Conservation (phyloP, 1,284 basidiomycete species). For the Fomitopsis palustris region DNA sequence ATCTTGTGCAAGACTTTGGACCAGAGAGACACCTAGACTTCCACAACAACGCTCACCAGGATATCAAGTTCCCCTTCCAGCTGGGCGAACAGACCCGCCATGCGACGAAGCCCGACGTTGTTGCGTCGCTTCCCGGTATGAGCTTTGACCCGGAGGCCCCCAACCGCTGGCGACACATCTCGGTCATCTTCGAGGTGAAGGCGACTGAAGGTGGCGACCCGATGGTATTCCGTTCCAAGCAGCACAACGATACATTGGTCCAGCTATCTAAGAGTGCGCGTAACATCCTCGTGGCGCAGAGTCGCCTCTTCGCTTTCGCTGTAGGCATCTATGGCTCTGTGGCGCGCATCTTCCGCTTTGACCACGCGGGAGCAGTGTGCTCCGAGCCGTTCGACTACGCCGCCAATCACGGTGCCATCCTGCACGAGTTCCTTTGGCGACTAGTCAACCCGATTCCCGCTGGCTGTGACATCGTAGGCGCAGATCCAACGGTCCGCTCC, state of each 20-base stretch:
- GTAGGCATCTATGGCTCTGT: constrained; percentile 13
- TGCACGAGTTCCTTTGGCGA: background rate
- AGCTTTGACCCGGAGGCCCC: background rate
- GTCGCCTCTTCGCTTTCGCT: constrained; percentile 9
- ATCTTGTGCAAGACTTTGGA: constrained; percentile 14
- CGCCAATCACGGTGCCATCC: background rate
- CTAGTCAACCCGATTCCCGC: background rate
- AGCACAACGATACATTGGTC: background rate
- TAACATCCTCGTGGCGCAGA: constrained; percentile 11
- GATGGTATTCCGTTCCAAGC: background rate
- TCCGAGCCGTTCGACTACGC: background rate
- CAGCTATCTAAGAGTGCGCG: constrained; percentile 9
- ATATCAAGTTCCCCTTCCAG: background rate
- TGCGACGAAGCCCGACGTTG: background rate
- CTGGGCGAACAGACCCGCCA: background rate
- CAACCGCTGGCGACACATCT: background rate
- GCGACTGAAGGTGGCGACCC: background rate
- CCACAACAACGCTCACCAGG: background rate
- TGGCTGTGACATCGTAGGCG: background rate
- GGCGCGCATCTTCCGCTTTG: constrained; percentile 10
- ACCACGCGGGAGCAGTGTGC: constrained; percentile 8
- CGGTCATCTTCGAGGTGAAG: constrained; percentile 1
- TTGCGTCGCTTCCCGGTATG: background rate
- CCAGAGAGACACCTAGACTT: constrained; percentile 41
- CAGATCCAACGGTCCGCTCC: background rate